Evolutionary conservation across 306 rosid genomes (phyloP), one percentile per base, ranked within the genome.

Genomic region (Lagenaria siceraria): DNA sequence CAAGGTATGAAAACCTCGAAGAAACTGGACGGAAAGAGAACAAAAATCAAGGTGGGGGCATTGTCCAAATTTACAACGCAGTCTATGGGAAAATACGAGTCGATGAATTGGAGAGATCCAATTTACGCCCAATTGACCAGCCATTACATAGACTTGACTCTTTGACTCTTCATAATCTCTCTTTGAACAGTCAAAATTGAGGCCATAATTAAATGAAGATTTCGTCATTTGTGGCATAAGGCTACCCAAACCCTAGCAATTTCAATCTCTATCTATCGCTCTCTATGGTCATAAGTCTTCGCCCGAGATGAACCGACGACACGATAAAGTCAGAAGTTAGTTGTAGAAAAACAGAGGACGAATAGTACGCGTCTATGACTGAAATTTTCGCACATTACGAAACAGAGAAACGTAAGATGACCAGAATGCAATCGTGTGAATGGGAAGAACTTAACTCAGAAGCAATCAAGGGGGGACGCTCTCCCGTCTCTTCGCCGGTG

Each of bases 101-200:
- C 33, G 40, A 61, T 61, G 38, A 61, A 61, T 5, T 29, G 68
- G 19, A 21, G 18, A 21, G 22, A 70, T 27, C 56, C 52, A 42
- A 70, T 24, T 7, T 70, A 56, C 66, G 72, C 81, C 53, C 58
- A 43, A 72, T 71, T 62, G 83, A 76, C 75, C 51, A 54, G 61
- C 31, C 72, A 61, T 25, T 31, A 53, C 27, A 66, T 59, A 42
- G 85, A 80, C 88, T 59, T 42, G 64, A 79, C 75, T 25, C 52
- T 66, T 66, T 66, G 74, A 66, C 74, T 66, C 52, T 66, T 66
- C 53, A 3, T 38, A 66, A 66, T n/a, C 10, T 40, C 1, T 66
- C 1, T 18, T 72, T 64, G 77, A 74, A 76, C 52, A 31, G 53
- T 82, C 78, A 77, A 80, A 81, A 81, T 19, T 42, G 61, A 35